Conservation (phyloP, 805 yeast species). For the Saturnispora gosingensis region DNA sequence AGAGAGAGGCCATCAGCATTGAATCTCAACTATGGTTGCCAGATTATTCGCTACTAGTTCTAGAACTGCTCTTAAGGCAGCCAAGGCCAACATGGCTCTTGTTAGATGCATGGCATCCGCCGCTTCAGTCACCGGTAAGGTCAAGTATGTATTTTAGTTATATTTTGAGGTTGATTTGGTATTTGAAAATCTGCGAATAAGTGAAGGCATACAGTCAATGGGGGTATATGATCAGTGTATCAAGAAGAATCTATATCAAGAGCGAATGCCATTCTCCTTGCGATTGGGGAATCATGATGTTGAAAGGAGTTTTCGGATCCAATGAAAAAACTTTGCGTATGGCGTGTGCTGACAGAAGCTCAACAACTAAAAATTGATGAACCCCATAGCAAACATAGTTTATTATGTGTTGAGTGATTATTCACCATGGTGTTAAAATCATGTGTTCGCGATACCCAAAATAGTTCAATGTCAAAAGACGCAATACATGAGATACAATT, state of each 20-base stretch:
- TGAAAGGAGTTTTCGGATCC: neutral
- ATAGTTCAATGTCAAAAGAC: too few species aligned
- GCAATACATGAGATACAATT: neutral
- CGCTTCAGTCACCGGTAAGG: slow-evolving; percentile 72
- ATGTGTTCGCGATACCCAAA: too few species aligned
- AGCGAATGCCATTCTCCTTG: too few species aligned
- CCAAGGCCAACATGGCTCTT: slow-evolving; percentile 71
- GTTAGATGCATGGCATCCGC: slow-evolving; percentile 73
- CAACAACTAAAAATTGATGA: too few species aligned
- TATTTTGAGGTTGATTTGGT: neutral
- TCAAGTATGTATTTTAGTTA: slow-evolving; percentile 55
- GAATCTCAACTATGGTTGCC: slow-evolving; percentile 29
- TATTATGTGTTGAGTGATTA: too few species aligned
- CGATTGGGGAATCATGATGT: neutral
- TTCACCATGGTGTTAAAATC: too few species aligned
- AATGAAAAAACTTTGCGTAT: too few species aligned
- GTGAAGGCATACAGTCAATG: too few species aligned
- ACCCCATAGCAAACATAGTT: too few species aligned
- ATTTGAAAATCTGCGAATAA: neutral
- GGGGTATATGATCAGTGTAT: too few species aligned
- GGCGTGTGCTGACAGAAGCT: too few species aligned
- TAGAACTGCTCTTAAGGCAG: slow-evolving; percentile 83
- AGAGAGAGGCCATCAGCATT: neutral
- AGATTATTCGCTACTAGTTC: slow-evolving; percentile 57
- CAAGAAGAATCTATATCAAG: too few species aligned